These are phyloP conservation scores for Caloboletus firmus DNA, from an alignment of 1,284 basidiomycete species.

Conservation along the genomic window DNA sequence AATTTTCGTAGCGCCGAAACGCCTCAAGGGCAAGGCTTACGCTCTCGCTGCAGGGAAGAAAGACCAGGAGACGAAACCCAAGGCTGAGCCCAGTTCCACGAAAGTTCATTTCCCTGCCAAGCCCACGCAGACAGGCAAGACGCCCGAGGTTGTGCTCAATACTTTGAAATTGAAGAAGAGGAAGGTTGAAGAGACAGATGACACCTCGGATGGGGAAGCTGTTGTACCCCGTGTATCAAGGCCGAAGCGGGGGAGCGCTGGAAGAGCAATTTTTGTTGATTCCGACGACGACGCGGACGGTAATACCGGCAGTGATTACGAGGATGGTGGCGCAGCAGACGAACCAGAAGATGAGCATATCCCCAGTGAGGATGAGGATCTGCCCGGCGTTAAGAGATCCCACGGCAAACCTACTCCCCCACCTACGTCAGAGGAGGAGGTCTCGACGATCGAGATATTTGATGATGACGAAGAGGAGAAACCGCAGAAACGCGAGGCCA, in stretches of 20 bases:
- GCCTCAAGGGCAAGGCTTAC: conserved; percentile 72
- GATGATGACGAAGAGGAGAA: conserved; percentile 37
- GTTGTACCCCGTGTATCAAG: conserved; percentile 37
- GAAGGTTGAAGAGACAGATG: conserved; percentile 22
- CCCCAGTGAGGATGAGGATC: conserved; percentile 28
- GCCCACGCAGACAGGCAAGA: conserved; percentile 42
- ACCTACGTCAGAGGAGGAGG: conserved; percentile 33
- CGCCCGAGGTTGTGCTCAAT: conserved; percentile 55
- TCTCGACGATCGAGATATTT: conserved; percentile 20
- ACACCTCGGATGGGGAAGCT: conserved; percentile 38
- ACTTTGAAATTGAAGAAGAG: conserved; percentile 16
- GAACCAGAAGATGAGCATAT: conserved; percentile 21
- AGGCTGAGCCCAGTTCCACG: not conserved
- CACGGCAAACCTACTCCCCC: conserved; percentile 33
- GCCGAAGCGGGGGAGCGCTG: conserved; percentile 36
- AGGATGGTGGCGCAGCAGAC: conserved; percentile 9
- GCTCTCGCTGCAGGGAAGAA: conserved; percentile 50
- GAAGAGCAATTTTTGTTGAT: conserved; percentile 42
- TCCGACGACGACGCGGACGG: conserved; percentile 42
- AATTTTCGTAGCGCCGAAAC: conserved; percentile 56
- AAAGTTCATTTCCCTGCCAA: conserved; percentile 30
- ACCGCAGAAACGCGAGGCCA: conserved; percentile 26
- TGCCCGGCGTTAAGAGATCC: conserved; percentile 22
- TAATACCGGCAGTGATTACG: conserved; percentile 27
- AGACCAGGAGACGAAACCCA: conserved; percentile 22